These are phyloP conservation scores for Monosporascus sp. DNA, from an alignment of 2,329 filamentous ascomycete genomes.

Conservation along the genomic window DNA sequence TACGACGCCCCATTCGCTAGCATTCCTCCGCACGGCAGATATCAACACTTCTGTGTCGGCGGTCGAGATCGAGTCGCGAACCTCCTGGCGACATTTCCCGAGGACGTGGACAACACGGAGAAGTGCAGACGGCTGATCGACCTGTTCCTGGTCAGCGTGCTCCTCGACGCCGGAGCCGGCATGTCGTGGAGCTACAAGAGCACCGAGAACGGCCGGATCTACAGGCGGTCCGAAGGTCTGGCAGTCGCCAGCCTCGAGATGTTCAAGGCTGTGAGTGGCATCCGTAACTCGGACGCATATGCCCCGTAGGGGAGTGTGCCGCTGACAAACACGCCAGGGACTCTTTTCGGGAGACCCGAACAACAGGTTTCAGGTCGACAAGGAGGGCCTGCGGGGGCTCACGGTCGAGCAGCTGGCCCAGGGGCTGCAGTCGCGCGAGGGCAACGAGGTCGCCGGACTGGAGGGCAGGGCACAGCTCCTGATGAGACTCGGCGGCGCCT, in stretches of 20 bases:
- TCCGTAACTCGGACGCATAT: conserved; percentile 6
- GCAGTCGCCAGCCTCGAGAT: conserved; percentile 71
- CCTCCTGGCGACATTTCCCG: conserved; percentile 25
- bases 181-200: conserved; percentile 91
- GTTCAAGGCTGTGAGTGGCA: conserved; percentile 63
- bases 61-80: conserved; percentile 39
- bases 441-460: conserved; percentile 78
- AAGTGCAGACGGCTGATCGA: conserved; percentile 48
- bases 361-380: conserved; percentile 88
- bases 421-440: conserved; percentile 77
- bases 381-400: conserved; percentile 67
- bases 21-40: conserved; percentile 53
- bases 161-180: conserved; percentile 84
- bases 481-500: conserved; percentile 66
- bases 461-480: conserved; percentile 80
- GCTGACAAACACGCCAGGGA: conserved; percentile 43
- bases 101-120: conserved; percentile 33
- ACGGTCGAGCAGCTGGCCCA: conserved; percentile 70
- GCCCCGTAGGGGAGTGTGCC: neutral
- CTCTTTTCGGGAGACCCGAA: conserved; percentile 76
- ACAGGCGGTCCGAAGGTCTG: conserved; percentile 63
- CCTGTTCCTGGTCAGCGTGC: conserved; percentile 66
- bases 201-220: conserved; percentile 76
- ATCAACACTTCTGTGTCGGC: conserved; percentile 60
- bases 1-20: conserved; percentile 30